phyloP scores from a whole-genome alignment of 2,329 filamentous ascomycete genomes.

The Penicillium sp. region DNA sequence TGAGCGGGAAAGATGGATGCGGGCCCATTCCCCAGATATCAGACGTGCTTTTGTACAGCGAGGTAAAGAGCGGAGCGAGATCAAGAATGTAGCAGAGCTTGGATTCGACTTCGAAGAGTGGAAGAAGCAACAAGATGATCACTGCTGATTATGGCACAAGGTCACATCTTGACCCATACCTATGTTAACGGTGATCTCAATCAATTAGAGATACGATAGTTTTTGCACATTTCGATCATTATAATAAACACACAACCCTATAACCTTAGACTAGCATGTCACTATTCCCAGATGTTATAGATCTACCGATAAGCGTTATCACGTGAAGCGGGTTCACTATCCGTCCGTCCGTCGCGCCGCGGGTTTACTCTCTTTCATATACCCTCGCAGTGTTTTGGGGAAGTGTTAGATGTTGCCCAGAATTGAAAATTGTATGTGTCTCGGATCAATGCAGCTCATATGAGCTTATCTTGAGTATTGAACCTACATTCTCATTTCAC shows the following conservation, averaged over 20 bases:
- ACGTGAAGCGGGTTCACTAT: constrained; percentile 30
- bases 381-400: constrained; percentile 9
- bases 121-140: constrained; percentile 23
- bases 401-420: constrained; percentile 2
- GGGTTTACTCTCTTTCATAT: constrained; percentile 13
- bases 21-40: constrained; percentile 65
- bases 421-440: constrained; percentile 3
- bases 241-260: background rate
- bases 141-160: background rate
- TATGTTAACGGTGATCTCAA: background rate
- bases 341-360: constrained; percentile 21
- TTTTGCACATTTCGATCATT: background rate
- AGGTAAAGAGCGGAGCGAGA: constrained; percentile 56
- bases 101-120: constrained; percentile 60
- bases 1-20: constrained; percentile 67
- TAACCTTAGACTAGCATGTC: background rate
- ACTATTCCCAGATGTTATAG: background rate
- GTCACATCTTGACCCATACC: background rate
- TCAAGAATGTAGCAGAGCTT: constrained; percentile 67
- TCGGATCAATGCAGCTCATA: constrained; percentile 2
- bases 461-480: constrained; percentile 1
- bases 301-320: constrained; percentile 25
- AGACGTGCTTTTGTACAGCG: constrained; percentile 67
- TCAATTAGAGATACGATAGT: background rate
- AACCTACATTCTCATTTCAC: background rate